These are phyloP conservation scores for Aspergillus biplanus DNA, from an alignment of 495 filamentous ascomycete genomes.

Conservation along the genomic window DNA sequence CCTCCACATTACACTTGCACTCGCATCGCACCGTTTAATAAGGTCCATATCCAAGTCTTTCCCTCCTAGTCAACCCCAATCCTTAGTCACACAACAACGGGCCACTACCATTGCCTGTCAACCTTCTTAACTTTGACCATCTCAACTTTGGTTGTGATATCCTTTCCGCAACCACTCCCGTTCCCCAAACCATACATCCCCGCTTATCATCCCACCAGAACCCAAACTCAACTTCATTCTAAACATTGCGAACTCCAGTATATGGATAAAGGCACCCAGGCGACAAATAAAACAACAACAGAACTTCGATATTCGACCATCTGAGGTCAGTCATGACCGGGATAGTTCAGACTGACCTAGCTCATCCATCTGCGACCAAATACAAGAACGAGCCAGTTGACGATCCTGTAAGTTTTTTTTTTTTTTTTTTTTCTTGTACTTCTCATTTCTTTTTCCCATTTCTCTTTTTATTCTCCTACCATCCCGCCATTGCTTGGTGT, in stretches of 20 bases:
- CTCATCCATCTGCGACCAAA: constrained; percentile 39
- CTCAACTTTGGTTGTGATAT: constrained; percentile 20
- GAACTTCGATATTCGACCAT: constrained; percentile 13
- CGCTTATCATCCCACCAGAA: constrained; percentile 8
- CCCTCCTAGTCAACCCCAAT: constrained; percentile 11
- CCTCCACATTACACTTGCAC: constrained; percentile 41
- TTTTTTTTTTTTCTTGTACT: constrained; percentile 18
- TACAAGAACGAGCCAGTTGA: constrained; percentile 50
- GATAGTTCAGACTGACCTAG: constrained; percentile 53
- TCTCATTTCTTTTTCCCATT: constrained; percentile 21
- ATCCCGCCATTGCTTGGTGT: constrained; percentile 3
- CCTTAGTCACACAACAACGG: constrained; percentile 21
- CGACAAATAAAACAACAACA: constrained; percentile 14
- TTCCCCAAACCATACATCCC: constrained; percentile 12
- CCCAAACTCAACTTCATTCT: constrained; percentile 14
- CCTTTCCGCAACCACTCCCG: constrained; percentile 12
- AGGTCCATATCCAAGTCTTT: constrained; percentile 27
- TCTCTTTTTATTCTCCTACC: neutral
- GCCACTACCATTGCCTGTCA: constrained; percentile 26
- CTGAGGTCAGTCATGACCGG: constrained; percentile 46
- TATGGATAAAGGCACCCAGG: constrained; percentile 10
- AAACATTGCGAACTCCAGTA: constrained; percentile 14
- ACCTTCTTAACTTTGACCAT: constrained; percentile 23
- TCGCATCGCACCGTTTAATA: constrained; percentile 39
- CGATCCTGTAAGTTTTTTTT: constrained; percentile 42